A percentile compares a stretch with the other conserved stretches of the same genome.
Evolutionary conservation across 257 asterid species (phyloP).

Genomic region (Solanum pinnatisectum): DNA sequence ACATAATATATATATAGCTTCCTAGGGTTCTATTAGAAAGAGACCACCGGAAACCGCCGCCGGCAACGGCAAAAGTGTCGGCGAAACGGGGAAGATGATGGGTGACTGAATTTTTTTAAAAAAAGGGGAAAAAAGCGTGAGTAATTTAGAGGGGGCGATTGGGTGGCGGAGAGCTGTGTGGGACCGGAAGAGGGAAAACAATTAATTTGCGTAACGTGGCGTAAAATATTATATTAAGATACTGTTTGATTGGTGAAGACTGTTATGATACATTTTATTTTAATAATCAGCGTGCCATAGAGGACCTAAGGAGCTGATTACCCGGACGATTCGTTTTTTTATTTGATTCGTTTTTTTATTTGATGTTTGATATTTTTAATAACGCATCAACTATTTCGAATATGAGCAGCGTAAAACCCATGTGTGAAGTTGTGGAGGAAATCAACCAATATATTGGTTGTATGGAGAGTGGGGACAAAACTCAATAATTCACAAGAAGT

Average conservation of each 20-base stretch:
- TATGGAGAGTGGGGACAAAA: neutral
- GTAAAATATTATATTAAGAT: neutral
- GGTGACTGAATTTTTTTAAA: neutral
- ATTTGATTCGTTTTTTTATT: too few species aligned
- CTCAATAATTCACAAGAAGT: neutral
- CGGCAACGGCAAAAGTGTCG: neutral
- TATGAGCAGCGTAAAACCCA: too few species aligned
- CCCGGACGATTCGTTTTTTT: fast-evolving
- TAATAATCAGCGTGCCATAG: neutral
- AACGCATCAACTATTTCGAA: too few species aligned
- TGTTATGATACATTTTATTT: neutral
- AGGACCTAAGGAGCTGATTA: neutral
- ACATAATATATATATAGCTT: neutral
- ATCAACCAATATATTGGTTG: too few species aligned
- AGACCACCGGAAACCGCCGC: neutral
- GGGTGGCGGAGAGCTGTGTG: neutral
- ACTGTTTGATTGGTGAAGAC: neutral
- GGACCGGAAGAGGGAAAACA: neutral
- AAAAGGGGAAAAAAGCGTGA: neutral
- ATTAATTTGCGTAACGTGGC: neutral
- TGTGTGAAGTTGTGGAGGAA: neutral
- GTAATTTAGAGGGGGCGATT: neutral
- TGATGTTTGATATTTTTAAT: too few species aligned
- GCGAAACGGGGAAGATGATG: neutral
- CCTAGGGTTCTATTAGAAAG: neutral